Conservation (phyloP, 768 basidiomycete species). For the Xerocomus spinulosus region DNA sequence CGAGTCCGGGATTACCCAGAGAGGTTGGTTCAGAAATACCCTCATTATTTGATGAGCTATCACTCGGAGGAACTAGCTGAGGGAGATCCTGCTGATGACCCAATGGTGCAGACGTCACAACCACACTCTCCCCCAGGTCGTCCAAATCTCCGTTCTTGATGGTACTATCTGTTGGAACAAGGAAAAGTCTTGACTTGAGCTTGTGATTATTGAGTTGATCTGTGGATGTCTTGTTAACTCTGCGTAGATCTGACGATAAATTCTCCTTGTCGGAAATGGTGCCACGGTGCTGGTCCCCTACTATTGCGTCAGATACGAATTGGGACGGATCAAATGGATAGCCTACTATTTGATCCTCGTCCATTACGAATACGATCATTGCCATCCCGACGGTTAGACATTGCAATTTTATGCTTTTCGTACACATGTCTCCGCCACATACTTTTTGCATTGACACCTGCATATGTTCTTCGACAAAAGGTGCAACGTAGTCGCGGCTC, state of each 20-base stretch:
- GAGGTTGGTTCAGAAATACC: conserved; percentile 1
- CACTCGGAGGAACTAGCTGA: conserved; percentile 15
- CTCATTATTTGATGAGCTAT: neutral
- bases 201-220: conserved; percentile 16
- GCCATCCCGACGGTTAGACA: conserved; percentile 79
- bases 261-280: conserved; percentile 31
- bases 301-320: conserved; percentile 18
- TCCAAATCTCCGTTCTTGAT: conserved; percentile 11
- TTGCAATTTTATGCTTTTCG: conserved; percentile 87
- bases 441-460: conserved; percentile 84
- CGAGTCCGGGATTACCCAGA: neutral
- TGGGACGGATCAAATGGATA: neutral
- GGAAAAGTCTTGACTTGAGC: conserved; percentile 20
- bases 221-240: conserved; percentile 23
- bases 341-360: conserved; percentile 62
- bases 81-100: conserved; percentile 26
- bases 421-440: conserved; percentile 90
- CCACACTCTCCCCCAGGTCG: conserved; percentile 9
- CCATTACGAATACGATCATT: conserved; percentile 56
- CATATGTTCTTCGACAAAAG: conserved; percentile 78
- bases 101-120: conserved; percentile 21
- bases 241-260: conserved; percentile 28
- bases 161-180: conserved; percentile 14
- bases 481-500: conserved; percentile 79
- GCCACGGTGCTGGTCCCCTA: conserved; percentile 64